phyloP scores from a whole-genome alignment of 768 basidiomycete species.

The Tephrocybe sp. region DNA sequence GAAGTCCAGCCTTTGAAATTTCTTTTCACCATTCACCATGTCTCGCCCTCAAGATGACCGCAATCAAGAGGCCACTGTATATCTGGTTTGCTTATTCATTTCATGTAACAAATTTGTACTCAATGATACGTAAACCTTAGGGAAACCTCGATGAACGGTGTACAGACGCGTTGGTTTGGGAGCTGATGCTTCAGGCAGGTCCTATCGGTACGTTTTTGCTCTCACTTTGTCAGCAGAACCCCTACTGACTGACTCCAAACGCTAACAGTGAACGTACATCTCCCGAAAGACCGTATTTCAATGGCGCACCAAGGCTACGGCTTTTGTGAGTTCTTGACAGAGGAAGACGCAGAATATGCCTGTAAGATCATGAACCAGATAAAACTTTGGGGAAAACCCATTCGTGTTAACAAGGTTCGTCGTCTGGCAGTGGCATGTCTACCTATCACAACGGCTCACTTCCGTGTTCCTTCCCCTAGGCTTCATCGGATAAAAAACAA shows the following conservation, averaged over 20 bases:
- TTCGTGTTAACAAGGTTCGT: conserved; percentile 95
- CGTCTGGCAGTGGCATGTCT: background rate
- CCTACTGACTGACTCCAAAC: conserved; percentile 2
- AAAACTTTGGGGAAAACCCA: conserved; percentile 98
- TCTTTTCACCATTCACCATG: conserved; percentile 31
- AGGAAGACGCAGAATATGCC: conserved; percentile 99
- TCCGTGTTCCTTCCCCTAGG: conserved; percentile 42
- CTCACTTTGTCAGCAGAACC: background rate
- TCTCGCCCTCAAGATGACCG: conserved; percentile 82
- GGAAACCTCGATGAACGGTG: conserved; percentile 97
- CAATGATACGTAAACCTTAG: conserved; percentile 34
- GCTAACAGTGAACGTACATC: conserved; percentile 87
- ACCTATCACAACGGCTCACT: background rate
- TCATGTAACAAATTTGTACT: conserved; percentile 3
- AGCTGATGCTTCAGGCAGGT: conserved; percentile 98
- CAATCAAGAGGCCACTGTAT: conserved; percentile 90
- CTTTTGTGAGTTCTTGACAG: conserved; percentile 98
- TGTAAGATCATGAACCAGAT: conserved; percentile 99
- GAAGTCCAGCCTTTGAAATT: background rate
- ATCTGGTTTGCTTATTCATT: conserved; percentile 50
- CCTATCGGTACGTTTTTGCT: conserved; percentile 76
- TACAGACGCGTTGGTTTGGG: conserved; percentile 93
- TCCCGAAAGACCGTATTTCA: conserved; percentile 97
- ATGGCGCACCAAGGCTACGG: conserved; percentile 99
- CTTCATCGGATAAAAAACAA: conserved; percentile 97